Evolutionary conservation across 441 rosid genomes (phyloP).

Genomic region (Syzygium syzygioides): DNA sequence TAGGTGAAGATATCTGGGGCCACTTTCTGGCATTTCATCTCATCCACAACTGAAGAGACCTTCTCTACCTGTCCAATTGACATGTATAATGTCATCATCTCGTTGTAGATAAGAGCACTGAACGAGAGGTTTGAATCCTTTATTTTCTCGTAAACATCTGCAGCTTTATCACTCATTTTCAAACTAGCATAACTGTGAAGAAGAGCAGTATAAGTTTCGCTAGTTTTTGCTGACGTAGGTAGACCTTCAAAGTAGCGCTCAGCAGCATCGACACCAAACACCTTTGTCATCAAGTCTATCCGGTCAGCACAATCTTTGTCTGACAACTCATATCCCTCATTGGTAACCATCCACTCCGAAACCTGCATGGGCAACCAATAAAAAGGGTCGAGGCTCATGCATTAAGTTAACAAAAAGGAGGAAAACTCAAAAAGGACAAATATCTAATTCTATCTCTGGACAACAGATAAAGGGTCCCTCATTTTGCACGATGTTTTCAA

Average conservation of each 20-base stretch:
- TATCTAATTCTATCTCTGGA: background rate
- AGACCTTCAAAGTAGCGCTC: constrained; percentile 81
- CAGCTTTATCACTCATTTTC: constrained; percentile 60
- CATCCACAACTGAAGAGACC: constrained; percentile 48
- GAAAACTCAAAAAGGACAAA: background rate
- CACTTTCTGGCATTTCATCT: constrained; percentile 51
- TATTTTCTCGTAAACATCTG: constrained; percentile 47
- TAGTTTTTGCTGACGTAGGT: constrained; percentile 41
- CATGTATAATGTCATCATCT: constrained; percentile 91
- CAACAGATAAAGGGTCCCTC: background rate
- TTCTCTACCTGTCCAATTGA: constrained; percentile 78
- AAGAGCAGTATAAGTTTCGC: constrained; percentile 83
- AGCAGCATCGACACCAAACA: constrained; percentile 85
- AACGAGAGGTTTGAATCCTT: constrained; percentile 40
- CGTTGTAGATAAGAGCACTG: constrained; percentile 68
- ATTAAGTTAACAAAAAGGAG: background rate
- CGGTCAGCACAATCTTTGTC: constrained; percentile 67
- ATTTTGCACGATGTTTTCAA: background rate
- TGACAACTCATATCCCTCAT: constrained; percentile 43
- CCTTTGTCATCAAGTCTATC: constrained; percentile 79
- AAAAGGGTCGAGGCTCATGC: background rate
- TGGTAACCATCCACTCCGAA: constrained; percentile 72
- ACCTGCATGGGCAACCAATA: constrained; percentile 31
- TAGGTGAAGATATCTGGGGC: constrained; percentile 76
- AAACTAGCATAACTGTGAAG: constrained; percentile 76